Percentiles rank a stretch among this genome's conserved stretches.
Conservation (phyloP, 1,284 basidiomycete species). For the Anthracocystis walkeri region DNA sequence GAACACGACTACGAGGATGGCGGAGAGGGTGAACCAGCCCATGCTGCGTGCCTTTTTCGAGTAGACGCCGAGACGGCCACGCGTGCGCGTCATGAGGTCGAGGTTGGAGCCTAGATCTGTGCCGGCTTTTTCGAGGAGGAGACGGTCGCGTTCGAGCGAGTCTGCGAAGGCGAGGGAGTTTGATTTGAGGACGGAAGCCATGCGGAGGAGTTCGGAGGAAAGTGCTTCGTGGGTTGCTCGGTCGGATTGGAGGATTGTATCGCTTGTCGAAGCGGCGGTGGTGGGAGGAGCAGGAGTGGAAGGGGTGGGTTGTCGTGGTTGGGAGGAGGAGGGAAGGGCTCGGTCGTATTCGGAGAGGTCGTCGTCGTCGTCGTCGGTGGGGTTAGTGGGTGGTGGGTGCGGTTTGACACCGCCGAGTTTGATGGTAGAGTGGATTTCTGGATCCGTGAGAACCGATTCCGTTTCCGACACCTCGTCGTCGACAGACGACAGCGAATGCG, state of each 20-base stretch:
- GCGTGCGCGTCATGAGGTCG: constrained; percentile 67
- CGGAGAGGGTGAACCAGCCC: constrained; percentile 67
- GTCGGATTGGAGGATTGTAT: constrained; percentile 55
- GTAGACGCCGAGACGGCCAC: constrained; percentile 64
- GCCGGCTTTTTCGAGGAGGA: constrained; percentile 62
- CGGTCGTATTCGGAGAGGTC: constrained; percentile 35
- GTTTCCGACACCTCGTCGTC: constrained; percentile 23
- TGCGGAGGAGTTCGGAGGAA: constrained; percentile 65
- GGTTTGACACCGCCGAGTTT: constrained; percentile 21
- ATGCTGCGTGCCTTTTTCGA: constrained; percentile 63
- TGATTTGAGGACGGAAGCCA: constrained; percentile 63
- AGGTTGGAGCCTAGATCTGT: constrained; percentile 58
- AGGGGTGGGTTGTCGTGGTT: neutral
- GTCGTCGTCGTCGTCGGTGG: constrained; percentile 5
- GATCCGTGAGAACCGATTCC: constrained; percentile 44
- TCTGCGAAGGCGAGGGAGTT: constrained; percentile 65
- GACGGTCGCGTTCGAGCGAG: constrained; percentile 66
- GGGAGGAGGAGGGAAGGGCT: neutral
- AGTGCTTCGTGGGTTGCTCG: constrained; percentile 63
- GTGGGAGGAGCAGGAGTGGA: neutral
- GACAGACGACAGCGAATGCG: neutral
- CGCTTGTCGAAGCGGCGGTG: constrained; percentile 6
- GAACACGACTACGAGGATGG: constrained; percentile 58
- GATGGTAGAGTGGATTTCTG: constrained; percentile 19
- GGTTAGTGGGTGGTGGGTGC: neutral